Base-by-base conservation (phyloP, 345 rosid genomes). In the Rhizophora apiculata region DNA sequence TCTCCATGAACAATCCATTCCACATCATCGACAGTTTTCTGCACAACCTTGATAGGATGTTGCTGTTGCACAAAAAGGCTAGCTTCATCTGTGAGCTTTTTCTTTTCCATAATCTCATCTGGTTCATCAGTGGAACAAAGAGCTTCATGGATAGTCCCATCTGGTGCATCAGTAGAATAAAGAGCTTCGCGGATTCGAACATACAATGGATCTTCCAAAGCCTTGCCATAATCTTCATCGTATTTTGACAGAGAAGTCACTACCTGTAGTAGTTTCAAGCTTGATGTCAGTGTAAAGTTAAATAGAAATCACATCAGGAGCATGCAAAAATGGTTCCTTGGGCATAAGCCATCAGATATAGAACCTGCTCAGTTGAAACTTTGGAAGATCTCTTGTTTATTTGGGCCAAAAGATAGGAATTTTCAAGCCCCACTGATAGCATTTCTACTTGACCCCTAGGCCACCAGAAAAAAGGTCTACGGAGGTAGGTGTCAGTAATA, bases 121-220 rank as follows among this genome's bases (percentile, higher is more conserved):
- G 82, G 69, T 68, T 77, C 68, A 10, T 68, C 56, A 49, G 21
- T 39, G 39, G 85, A 63, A 78, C 81, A 83, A 67, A 95, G 82
- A 43, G 6, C 19, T 43, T 43, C 19, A 43, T 1, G 5, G 49
- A 43, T 13, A 11, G 49, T 43, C 49, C 49, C 49, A 43, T 43
- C 49, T 43, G 49, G 49, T 43, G 15, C 49, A 43, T 65, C 53
- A 43, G 20, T 39, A 34, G 84, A 63, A 78, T 82, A 83, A 68
- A 95, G 82, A 62, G 85, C 79, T 75, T 81, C 77, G 3, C 84
- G 84, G 67, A 92, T 79, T 55, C 74, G 85, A 67, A 73, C 57
- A 63, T 85, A 95, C 79, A 96, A 68, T 43, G 96, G 89, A 73
- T 85, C 89, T 46, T 69, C 72, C 84, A 96, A 80, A 69, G 89